phyloP scores from a whole-genome alignment of 192 early-diverging fungal genomes.

The Phycomyces nitens region DNA sequence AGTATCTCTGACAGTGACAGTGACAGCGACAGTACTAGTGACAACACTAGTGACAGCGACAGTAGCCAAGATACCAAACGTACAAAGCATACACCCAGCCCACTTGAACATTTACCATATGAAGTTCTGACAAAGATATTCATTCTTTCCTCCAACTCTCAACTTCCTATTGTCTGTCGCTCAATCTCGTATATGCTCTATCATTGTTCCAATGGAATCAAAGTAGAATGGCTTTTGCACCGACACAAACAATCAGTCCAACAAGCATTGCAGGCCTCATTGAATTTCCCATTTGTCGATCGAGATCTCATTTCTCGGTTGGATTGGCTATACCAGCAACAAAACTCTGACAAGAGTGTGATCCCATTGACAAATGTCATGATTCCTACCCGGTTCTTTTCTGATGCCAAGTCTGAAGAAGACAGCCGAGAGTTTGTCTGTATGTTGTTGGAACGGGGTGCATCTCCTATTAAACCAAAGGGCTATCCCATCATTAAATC shows the following conservation, averaged over 20 bases:
- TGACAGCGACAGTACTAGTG: no score
- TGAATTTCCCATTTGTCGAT: constrained; percentile 30
- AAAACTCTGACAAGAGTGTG: not conserved
- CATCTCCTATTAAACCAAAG: constrained; percentile 29
- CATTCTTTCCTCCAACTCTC: constrained; percentile 24
- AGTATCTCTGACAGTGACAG: no score
- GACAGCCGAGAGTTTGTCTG: constrained; percentile 15
- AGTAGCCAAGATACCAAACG: no score
- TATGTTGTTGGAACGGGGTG: constrained; percentile 33
- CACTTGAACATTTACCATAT: constrained; percentile 18
- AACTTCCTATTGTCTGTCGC: constrained; percentile 20
- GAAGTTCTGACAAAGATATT: constrained; percentile 35
- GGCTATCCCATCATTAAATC: constrained; percentile 44
- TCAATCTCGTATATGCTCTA: constrained; percentile 11
- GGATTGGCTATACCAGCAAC: constrained; percentile 8
- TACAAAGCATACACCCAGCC: not conserved
- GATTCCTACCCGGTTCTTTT: constrained; percentile 36
- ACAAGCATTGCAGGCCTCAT: constrained; percentile 7
- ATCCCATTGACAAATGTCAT: constrained; percentile 12
- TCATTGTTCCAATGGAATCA: constrained; percentile 10
- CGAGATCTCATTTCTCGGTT: constrained; percentile 4
- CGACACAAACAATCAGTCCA: not conserved
- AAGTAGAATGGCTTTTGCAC: constrained; percentile 22
- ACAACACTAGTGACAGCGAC: no score
- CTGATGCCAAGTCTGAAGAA: not conserved